phyloP scores from a whole-genome alignment of 805 yeast species.

The Pichia cephalocereana region DNA sequence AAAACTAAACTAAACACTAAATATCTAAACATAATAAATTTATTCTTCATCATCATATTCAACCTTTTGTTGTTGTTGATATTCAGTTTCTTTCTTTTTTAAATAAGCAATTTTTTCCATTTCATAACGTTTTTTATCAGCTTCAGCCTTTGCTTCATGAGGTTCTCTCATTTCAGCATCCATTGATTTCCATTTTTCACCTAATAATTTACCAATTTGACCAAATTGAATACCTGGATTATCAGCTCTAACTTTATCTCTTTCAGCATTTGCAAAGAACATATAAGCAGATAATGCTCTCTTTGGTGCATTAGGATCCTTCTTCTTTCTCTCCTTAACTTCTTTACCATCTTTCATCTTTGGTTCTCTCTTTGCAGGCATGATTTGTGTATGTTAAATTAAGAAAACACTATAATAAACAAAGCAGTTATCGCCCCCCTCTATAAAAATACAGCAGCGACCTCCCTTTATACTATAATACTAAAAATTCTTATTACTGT shows the following conservation, averaged over 20 bases:
- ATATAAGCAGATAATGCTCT: slow-evolving; percentile 96
- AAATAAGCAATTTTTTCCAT: slow-evolving; percentile 85
- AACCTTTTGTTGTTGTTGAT: slow-evolving; percentile 3
- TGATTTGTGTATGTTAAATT: not conserved
- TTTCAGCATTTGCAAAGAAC: slow-evolving; percentile 97
- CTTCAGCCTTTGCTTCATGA: slow-evolving; percentile 86
- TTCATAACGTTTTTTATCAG: slow-evolving; percentile 97
- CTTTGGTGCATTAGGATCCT: slow-evolving; percentile 98
- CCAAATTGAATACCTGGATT: slow-evolving; percentile 96
- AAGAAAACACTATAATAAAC: no score
- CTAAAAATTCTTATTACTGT: no score
- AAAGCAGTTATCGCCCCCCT: no score
- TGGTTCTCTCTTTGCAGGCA: not conserved
- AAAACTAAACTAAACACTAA: not conserved
- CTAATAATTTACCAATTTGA: slow-evolving; percentile 89
- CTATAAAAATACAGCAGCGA: no score
- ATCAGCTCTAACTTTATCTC: slow-evolving; percentile 91
- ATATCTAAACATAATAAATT: not conserved
- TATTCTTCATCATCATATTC: not conserved
- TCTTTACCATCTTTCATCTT: not conserved
- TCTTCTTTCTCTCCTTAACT: slow-evolving; percentile 16
- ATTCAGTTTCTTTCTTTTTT: slow-evolving; percentile 17
- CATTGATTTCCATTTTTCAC: slow-evolving; percentile 95
- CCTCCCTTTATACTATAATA: no score
- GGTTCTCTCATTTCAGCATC: slow-evolving; percentile 76